Percentiles rank a stretch among this genome's conserved stretches.
Evolutionary conservation across 495 filamentous ascomycete species (phyloP).

Genomic region (Penicillium soppii): DNA sequence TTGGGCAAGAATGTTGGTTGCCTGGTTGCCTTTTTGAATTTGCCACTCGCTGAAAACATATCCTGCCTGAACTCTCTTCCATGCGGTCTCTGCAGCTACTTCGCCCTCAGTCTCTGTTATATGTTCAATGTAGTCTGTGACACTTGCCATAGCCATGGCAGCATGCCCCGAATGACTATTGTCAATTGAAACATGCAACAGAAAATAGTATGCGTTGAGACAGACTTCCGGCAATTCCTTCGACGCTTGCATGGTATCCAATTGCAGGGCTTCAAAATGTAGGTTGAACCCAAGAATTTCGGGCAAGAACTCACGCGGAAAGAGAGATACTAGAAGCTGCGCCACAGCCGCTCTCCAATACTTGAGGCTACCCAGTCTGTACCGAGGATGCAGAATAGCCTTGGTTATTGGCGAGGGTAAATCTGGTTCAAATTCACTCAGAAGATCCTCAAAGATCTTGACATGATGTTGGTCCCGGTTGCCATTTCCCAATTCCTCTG

Average conservation of each 20-base stretch:
- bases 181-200: slow-evolving; percentile 52
- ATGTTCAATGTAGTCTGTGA: slow-evolving; percentile 37
- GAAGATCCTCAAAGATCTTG: slow-evolving; percentile 39
- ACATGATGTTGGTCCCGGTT: slow-evolving; percentile 48
- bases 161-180: slow-evolving; percentile 49
- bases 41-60: slow-evolving; percentile 37
- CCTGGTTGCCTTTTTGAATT: slow-evolving; percentile 2
- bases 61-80: slow-evolving; percentile 50
- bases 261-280: slow-evolving; percentile 44
- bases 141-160: slow-evolving; percentile 43
- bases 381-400: slow-evolving; percentile 34
- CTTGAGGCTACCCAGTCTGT: slow-evolving; percentile 27
- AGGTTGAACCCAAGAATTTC: slow-evolving; percentile 54
- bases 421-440: slow-evolving; percentile 28
- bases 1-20: not conserved
- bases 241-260: slow-evolving; percentile 39
- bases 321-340: slow-evolving; percentile 48
- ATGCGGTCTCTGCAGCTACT: slow-evolving; percentile 28
- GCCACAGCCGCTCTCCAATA: slow-evolving; percentile 47
- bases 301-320: slow-evolving; percentile 48
- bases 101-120: slow-evolving; percentile 23
- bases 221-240: slow-evolving; percentile 44
- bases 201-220: slow-evolving; percentile 49
- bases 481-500: slow-evolving; percentile 53
- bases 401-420: slow-evolving; percentile 23